These are phyloP conservation scores for Fusarium dlaminii DNA, from an alignment of 2,329 filamentous ascomycete species.

Conservation along the genomic window DNA sequence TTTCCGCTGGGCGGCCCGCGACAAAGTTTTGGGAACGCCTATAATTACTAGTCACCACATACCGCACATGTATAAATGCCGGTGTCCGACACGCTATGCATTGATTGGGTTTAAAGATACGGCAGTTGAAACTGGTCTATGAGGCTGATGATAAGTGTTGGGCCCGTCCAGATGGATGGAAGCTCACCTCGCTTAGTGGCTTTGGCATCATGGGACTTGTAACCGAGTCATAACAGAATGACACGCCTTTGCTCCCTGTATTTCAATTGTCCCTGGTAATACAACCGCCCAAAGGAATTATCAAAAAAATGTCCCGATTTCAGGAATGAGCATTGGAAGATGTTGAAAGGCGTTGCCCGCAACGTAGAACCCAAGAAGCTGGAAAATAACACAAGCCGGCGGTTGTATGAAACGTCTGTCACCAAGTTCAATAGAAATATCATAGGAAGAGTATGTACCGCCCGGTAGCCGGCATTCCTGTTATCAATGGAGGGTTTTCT, in stretches of 20 bases:
- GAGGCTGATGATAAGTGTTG: not conserved
- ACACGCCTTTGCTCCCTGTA: not conserved
- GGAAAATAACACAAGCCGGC: not conserved
- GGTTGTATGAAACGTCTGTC: not conserved
- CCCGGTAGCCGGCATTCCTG: not conserved
- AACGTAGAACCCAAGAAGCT: not conserved
- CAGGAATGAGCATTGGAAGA: too few species aligned
- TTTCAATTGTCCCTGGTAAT: not conserved
- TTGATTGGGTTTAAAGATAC: not conserved
- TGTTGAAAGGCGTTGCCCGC: too few species aligned
- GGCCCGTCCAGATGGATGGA: not conserved
- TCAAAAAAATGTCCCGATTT: accelerated
- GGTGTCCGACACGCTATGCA: not conserved
- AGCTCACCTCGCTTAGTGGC: not conserved
- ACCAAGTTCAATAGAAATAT: too few species aligned
- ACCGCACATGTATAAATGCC: not conserved
- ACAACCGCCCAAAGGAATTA: accelerated
- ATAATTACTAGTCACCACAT: not conserved
- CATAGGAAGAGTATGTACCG: not conserved
- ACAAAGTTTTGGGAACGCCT: not conserved
- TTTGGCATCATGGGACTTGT: not conserved
- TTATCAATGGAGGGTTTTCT: too few species aligned
- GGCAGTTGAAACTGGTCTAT: not conserved
- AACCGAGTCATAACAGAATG: not conserved
- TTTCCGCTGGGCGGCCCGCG: not conserved